phyloP scores from a whole-genome alignment of 345 rosid species.

The Triadica sebifera region DNA sequence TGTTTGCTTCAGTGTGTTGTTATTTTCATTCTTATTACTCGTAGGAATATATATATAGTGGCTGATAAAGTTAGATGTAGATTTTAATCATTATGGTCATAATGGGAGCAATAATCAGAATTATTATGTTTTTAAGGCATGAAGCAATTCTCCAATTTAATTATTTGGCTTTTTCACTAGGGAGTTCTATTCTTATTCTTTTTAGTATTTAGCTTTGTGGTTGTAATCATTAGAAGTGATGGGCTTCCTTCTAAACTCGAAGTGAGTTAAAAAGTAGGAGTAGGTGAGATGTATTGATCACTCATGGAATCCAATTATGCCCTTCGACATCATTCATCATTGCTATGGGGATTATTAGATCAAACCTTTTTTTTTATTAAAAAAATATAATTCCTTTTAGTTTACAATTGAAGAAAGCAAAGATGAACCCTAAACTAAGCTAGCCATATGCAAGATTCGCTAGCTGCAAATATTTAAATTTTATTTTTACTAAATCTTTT shows the following conservation, averaged over 20 bases:
- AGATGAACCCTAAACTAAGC: not conserved
- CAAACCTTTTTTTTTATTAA: not conserved
- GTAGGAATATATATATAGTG: conserved; percentile 9
- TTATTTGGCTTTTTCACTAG: not conserved
- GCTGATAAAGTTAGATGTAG: conserved; percentile 9
- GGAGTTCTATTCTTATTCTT: not conserved
- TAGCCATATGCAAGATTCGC: not conserved
- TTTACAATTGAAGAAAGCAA: not conserved
- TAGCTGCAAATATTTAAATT: not conserved
- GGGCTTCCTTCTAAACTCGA: conserved; percentile 7
- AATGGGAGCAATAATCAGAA: conserved; percentile 45
- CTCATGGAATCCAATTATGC: conserved; percentile 22
- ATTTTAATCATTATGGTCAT: conserved; percentile 38
- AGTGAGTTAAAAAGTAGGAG: conserved; percentile 14
- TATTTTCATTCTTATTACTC: not conserved
- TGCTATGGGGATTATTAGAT: not conserved
- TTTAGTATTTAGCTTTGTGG: conserved; percentile 30
- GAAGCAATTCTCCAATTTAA: conserved; percentile 18
- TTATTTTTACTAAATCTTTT: too few species aligned
- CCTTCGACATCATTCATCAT: conserved; percentile 5
- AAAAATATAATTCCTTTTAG: not conserved
- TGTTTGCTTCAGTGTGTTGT: not conserved
- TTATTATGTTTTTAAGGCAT: conserved; percentile 25
- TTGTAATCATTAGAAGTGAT: conserved; percentile 46
- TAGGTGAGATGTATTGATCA: conserved; percentile 26